Evolutionary conservation across 1,284 basidiomycete genomes (phyloP).

Genomic region (Fomes fomentarius): DNA sequence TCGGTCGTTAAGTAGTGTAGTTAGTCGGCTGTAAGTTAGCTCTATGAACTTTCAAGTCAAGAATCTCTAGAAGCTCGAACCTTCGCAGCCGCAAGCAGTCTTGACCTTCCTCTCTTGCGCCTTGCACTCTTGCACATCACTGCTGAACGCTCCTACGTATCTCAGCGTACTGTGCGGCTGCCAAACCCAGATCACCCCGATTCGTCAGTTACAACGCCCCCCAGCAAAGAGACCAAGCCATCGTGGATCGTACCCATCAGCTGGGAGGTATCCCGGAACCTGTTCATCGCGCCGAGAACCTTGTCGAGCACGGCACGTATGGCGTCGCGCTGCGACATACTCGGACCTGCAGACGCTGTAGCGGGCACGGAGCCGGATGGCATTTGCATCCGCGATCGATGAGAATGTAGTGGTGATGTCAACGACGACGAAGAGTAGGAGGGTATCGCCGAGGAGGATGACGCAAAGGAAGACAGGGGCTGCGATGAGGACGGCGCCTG

Average conservation of each 20-base stretch:
- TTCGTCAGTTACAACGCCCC: slow-evolving; percentile 24
- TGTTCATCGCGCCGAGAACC: slow-evolving; percentile 27
- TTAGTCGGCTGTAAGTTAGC: slow-evolving; percentile 1
- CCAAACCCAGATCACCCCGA: slow-evolving; percentile 2
- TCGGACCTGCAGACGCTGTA: slow-evolving; percentile 6
- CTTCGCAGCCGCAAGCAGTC: not conserved
- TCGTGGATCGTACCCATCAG: slow-evolving; percentile 30
- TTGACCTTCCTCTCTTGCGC: not conserved
- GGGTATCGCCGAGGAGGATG: not conserved
- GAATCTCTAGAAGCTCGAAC: slow-evolving; percentile 1
- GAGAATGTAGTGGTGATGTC: not conserved
- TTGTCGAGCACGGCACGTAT: slow-evolving; percentile 22
- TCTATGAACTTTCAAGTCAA: not conserved
- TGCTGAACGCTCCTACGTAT: slow-evolving; percentile 5
- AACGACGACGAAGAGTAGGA: not conserved
- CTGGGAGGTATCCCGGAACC: slow-evolving; percentile 24
- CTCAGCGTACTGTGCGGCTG: slow-evolving; percentile 19
- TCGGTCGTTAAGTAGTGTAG: slow-evolving; percentile 1
- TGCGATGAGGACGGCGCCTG: slow-evolving; percentile 19
- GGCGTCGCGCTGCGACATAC: slow-evolving; percentile 11
- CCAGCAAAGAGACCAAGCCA: slow-evolving; percentile 23
- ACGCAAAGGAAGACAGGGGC: slow-evolving; percentile 1
- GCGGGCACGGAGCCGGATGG: slow-evolving; percentile 3
- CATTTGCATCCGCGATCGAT: not conserved
- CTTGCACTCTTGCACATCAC: not conserved